Percentiles rank a stretch among this genome's conserved stretches.
Evolutionary conservation across 1,284 basidiomycete genomes (phyloP).

Genomic region (Boletus hoseneyae): DNA sequence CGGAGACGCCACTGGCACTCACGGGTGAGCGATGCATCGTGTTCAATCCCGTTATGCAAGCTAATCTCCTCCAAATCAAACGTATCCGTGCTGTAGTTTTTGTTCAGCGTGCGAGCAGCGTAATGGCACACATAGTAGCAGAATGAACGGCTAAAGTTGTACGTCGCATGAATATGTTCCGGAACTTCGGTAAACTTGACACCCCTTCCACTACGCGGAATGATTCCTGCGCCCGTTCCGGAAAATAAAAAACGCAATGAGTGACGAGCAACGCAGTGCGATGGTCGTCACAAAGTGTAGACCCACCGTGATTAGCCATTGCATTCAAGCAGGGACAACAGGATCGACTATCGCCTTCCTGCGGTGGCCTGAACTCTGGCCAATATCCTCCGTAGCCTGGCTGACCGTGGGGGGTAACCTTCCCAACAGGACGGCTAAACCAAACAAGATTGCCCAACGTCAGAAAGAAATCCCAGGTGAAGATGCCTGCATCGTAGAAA

Average conservation of each 20-base stretch:
- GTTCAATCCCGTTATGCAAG: conserved; percentile 74
- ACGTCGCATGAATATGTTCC: conserved; percentile 45
- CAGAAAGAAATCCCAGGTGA: conserved; percentile 53
- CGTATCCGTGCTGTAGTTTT: conserved; percentile 52
- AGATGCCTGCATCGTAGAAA: conserved; percentile 25
- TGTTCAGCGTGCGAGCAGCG: conserved; percentile 53
- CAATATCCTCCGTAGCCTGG: conserved; percentile 61
- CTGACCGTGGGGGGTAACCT: conserved; percentile 52
- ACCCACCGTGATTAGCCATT: conserved; percentile 68
- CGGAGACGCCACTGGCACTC: neutral
- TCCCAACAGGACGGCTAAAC: conserved; percentile 44
- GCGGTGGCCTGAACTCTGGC: conserved; percentile 60
- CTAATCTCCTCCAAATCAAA: conserved; percentile 65
- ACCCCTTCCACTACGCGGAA: conserved; percentile 60
- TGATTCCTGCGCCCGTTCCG: conserved; percentile 47
- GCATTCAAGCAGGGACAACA: conserved; percentile 71
- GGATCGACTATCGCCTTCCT: conserved; percentile 60
- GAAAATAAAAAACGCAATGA: neutral
- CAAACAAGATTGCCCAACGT: conserved; percentile 53
- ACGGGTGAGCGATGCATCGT: conserved; percentile 68
- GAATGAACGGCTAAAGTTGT: conserved; percentile 65
- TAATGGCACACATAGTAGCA: conserved; percentile 57
- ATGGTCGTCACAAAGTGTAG: neutral
- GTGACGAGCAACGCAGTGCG: neutral
- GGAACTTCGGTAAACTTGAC: conserved; percentile 57